phyloP scores from a whole-genome alignment of 345 rosid species.

The Eucalyptus coolabah region DNA sequence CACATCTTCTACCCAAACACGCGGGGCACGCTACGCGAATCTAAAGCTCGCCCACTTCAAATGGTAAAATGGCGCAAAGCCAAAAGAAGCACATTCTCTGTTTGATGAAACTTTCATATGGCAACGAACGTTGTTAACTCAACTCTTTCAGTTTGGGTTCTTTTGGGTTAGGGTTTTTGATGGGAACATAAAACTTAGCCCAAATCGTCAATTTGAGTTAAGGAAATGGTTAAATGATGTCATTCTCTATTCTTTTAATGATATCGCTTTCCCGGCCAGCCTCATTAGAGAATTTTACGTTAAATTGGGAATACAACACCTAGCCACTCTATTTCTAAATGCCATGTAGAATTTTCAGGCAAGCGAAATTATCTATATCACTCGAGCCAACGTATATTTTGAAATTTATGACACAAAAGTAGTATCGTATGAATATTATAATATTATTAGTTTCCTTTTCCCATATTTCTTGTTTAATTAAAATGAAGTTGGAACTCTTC shows the following conservation, averaged over 20 bases:
- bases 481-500: neutral
- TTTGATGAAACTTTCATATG: neutral
- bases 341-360: no score
- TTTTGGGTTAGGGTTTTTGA: no score
- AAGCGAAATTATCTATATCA: neutral
- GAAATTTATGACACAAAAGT: neutral
- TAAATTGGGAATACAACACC: no score
- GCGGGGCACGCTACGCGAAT: accelerated
- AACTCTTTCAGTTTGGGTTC: neutral
- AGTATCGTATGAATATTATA: neutral
- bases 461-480: neutral
- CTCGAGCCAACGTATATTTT: neutral
- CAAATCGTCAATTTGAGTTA: no score
- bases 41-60: neutral
- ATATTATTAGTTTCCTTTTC: neutral
- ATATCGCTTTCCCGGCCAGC: no score
- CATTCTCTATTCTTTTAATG: no score
- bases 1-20: no score
- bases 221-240: no score
- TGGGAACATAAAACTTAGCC: no score
- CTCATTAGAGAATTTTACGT: no score
- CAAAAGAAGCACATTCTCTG: neutral
- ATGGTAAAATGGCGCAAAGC: neutral
- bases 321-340: no score
- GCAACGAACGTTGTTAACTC: neutral